Base-by-base conservation (phyloP, 1,139 yeast genomes). In the Suhomyces atakaporum region DNA sequence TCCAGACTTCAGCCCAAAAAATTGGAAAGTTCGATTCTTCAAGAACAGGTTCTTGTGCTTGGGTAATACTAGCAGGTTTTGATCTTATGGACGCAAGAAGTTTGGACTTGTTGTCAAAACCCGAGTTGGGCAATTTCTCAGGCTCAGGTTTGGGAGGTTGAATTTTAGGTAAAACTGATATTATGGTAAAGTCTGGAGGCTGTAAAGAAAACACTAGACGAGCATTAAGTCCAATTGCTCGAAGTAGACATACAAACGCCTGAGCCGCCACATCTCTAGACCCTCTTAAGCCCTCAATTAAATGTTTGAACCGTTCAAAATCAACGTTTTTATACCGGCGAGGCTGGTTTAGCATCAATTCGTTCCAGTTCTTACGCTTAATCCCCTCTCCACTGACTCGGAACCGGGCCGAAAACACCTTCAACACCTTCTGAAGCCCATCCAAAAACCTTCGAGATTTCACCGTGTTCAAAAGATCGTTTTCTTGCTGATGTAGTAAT, bases 1-100 rank as follows among this genome's bases (percentile, higher is more conserved):
- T 92, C 95, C 96, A 92, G 0, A 86, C 96, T 57, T 92, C 99
- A 11, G 80, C 81, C 98, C 98, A 92, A 53, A 84, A 88, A 0
- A 88, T 70, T 0, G 97, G 97, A 51, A 66, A 82, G 4, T 24
- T 51, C 0, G 78, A 64, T 14, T 61, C 60, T 6, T 59, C 60
- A 20, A 56, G 46, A n/a, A 26, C 23, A 10, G 20, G 34, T 15
- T 12, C 36, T 18, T 16, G 23, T 3, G 27, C n/a, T 6, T 20
- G 29, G 3, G 29, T 21, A n/a, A 25, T 16, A 4, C 29, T 20
- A 6, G 42, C 26, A 8, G 41, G 33, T 26, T 36, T 35, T n/a
- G 36, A 16, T 12, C 48, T 27, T n/a, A 40, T 25, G 9, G 36
- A n/a, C 10, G 38, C 35, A 5, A 50, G 40, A 3, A 45, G 40